Conservation (phyloP, 352 stramenopile genomes). For the Hyaloperonospora arabidopsidis region DNA sequence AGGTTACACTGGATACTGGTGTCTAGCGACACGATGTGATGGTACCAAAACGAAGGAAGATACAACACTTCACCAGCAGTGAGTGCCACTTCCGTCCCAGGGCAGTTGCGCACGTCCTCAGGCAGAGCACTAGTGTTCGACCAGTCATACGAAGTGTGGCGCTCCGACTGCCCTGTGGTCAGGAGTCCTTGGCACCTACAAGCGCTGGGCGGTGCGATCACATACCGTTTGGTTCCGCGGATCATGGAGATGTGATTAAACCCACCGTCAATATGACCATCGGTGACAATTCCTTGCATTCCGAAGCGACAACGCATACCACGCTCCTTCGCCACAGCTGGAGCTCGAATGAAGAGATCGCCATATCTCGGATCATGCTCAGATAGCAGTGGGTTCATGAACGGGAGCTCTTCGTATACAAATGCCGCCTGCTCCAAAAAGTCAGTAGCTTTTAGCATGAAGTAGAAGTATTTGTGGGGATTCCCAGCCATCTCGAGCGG, state of each 20-base stretch:
- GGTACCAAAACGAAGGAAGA: constrained; percentile 91
- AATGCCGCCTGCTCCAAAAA: constrained; percentile 39
- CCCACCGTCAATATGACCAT: constrained; percentile 89
- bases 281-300: constrained; percentile 89
- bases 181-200: constrained; percentile 77
- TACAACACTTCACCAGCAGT: constrained; percentile 91
- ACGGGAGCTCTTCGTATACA: constrained; percentile 83
- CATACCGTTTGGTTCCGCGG: constrained; percentile 86
- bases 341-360: constrained; percentile 49
- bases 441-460: constrained; percentile 50
- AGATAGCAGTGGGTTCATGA: constrained; percentile 87
- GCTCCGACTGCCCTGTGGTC: constrained; percentile 61
- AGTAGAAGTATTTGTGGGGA: constrained; percentile 42
- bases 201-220: constrained; percentile 86
- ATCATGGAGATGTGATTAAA: constrained; percentile 92
- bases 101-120: constrained; percentile 38
- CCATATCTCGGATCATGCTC: constrained; percentile 37
- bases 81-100: constrained; percentile 86
- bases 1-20: constrained; percentile 94
- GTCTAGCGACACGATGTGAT: constrained; percentile 93
- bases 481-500: constrained; percentile 9
- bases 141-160: constrained; percentile 91
- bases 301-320: constrained; percentile 83
- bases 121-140: constrained; percentile 39
- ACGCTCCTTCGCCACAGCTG: constrained; percentile 20